These are phyloP conservation scores for sorghum (Sorghum bicolor) DNA, from an alignment of 176 grass and related monocot genomes.

Conservation along the genomic window DNA sequence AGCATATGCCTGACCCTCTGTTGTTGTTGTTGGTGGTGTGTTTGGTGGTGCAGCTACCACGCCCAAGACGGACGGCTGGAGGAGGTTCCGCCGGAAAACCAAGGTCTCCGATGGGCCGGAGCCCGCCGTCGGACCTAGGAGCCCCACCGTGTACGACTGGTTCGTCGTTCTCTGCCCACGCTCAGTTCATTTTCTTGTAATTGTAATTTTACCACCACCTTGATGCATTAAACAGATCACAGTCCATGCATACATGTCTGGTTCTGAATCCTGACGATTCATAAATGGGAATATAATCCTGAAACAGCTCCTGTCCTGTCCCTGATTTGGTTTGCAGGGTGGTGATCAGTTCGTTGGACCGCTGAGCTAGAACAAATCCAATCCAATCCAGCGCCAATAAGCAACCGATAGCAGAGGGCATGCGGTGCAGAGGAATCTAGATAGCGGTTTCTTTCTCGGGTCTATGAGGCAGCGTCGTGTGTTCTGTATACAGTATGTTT, in stretches of 20 bases:
- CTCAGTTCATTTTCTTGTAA: background rate
- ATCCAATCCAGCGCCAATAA: background rate
- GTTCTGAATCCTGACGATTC: background rate
- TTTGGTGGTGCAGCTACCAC: slow-evolving; percentile 40
- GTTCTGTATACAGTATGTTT: background rate
- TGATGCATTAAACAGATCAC: background rate
- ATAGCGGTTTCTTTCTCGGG: background rate
- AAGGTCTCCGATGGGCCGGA: slow-evolving; percentile 29
- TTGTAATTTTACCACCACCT: too few relatives aligned
- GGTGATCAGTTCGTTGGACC: slow-evolving; percentile 77
- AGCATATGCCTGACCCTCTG: background rate
- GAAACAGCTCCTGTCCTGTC: background rate
- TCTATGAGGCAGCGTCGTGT: background rate
- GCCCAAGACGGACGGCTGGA: slow-evolving; percentile 47
- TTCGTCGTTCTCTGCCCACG: slow-evolving; percentile 33
- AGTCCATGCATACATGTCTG: background rate
- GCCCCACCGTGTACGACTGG: slow-evolving; percentile 94
- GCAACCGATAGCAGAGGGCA: background rate
- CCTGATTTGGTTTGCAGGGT: slow-evolving; percentile 46
- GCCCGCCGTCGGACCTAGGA: slow-evolving; percentile 50
- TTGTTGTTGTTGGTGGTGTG: background rate
- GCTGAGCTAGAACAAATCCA: slow-evolving; percentile 16
- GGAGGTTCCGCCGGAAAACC: slow-evolving; percentile 49
- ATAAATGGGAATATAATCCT: background rate
- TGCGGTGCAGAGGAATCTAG: background rate